phyloP scores from a whole-genome alignment of 306 rosid species.

The Lathyrus sativus region DNA sequence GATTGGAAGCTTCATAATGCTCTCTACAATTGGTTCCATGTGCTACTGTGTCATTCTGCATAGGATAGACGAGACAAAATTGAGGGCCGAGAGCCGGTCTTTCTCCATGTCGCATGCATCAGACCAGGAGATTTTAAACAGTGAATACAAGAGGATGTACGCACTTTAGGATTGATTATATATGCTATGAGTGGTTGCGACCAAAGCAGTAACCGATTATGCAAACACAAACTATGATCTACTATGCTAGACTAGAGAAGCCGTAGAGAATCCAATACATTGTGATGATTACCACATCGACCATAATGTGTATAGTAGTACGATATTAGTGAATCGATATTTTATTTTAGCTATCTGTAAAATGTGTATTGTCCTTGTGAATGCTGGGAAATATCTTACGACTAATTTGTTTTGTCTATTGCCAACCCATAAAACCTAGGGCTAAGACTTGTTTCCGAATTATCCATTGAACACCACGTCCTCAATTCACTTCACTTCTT shows the following conservation, averaged over 20 bases:
- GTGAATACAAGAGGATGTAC: slow-evolving; percentile 88
- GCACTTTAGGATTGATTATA: slow-evolving; percentile 58
- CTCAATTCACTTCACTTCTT: too few relatives aligned
- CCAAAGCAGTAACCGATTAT: slow-evolving; percentile 15
- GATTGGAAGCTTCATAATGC: slow-evolving; percentile 86
- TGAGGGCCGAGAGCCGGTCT: slow-evolving; percentile 76
- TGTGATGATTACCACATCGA: neutral
- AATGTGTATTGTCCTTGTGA: slow-evolving; percentile 4
- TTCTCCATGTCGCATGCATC: slow-evolving; percentile 70
- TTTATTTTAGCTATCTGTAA: slow-evolving; percentile 6
- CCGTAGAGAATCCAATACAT: neutral
- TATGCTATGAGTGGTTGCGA: neutral
- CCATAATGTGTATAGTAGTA: slow-evolving; percentile 2
- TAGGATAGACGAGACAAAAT: slow-evolving; percentile 76
- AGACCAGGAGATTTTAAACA: slow-evolving; percentile 81
- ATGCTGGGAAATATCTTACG: neutral
- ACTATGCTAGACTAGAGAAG: slow-evolving; percentile 1
- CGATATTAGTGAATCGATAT: neutral
- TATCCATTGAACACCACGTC: too few relatives aligned
- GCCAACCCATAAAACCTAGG: too few relatives aligned
- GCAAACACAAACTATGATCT: slow-evolving; percentile 23
- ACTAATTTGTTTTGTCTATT: neutral
- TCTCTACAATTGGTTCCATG: slow-evolving; percentile 95
- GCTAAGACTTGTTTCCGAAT: too few relatives aligned
- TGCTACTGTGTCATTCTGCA: slow-evolving; percentile 86